Evolutionary conservation across 768 basidiomycete genomes (phyloP), one percentile per base, ranked within the genome.

Genomic region (button mushroom (Agaricus bisporus)): DNA sequence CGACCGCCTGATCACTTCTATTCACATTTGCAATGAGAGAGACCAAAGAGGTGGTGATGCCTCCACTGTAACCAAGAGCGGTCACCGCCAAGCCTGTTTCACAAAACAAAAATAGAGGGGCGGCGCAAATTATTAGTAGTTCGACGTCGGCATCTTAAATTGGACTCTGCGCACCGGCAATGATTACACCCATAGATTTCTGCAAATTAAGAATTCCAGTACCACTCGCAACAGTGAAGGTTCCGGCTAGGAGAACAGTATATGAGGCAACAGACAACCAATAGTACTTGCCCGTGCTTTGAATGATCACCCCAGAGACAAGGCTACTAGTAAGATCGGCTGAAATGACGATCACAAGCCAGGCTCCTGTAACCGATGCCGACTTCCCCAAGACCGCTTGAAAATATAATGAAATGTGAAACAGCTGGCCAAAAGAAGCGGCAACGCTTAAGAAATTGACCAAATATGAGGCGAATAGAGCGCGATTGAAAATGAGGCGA

Each of bases 11-110:
- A 60, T 85, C 79, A 38, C 68, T 73, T 17, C 73, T 72, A 0
- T 82, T 80, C 2, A 81, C 82, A 61, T 83, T 83, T 5, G 83
- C 78, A 36, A 85, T 83, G 37, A 85, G 65, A 1, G 82, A 75
- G 20, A 85, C 74, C 28, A 86, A 66, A 32, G 76, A 79, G 1
- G 79, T 83, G 0, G 82, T 83, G 10, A 81, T 67, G 1, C 76
- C 78, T 29, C 68, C 64, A n/a, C 80, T 81, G 35, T 52, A 41
- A 25, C 52, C 37, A 9, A 54, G 17, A 8, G 52, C 25, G 29
- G 45, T 54, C 5, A 54, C 22, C 8, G 37, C 45, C 45, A 54
- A 41, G 1, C 45, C 44, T 54, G 11, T 12, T 39, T 17, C 15
- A 17, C 1, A 45, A 14, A 14, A 10, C 6, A 44, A 36, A 7